Evolutionary conservation across 2,329 filamentous ascomycete species (phyloP).

Genomic region (Sporothrix protearum): DNA sequence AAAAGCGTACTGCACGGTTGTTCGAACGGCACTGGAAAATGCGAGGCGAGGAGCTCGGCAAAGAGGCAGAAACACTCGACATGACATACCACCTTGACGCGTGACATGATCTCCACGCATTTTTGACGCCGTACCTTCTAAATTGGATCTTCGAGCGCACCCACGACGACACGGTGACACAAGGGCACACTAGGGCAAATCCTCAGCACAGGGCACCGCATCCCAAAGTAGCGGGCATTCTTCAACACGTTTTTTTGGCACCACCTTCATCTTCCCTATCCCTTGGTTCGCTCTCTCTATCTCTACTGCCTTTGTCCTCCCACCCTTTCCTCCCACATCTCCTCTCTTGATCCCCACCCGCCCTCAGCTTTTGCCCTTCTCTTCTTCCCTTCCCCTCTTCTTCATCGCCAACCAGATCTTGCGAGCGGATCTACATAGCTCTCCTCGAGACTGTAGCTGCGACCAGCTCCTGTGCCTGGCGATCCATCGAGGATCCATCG

Average conservation of each 20-base stretch:
- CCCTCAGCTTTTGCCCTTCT: background rate
- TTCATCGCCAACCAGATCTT: constrained; percentile 9
- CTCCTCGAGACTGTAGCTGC: background rate
- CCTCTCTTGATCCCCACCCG: background rate
- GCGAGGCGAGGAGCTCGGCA: background rate
- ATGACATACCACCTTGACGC: constrained; percentile 17
- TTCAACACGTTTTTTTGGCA: constrained; percentile 8
- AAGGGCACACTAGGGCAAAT: constrained; percentile 17
- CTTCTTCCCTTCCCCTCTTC: background rate
- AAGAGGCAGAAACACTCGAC: constrained; percentile 1
- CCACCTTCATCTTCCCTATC: background rate
- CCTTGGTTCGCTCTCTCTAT: background rate
- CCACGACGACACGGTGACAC: background rate
- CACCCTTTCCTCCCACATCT: background rate
- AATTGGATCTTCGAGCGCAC: constrained; percentile 19
- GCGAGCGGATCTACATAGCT: constrained; percentile 16
- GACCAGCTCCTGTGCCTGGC: constrained; percentile 15
- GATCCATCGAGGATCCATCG: constrained; percentile 14
- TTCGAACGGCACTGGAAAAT: background rate
- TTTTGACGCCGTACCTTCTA: constrained; percentile 17
- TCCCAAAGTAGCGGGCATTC: constrained; percentile 13
- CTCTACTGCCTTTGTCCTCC: background rate
- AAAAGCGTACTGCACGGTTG: background rate
- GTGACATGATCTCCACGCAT: constrained; percentile 17
- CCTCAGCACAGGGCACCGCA: background rate